Base-by-base conservation (phyloP, 768 basidiomycete species). In the Leccinum broughii region DNA sequence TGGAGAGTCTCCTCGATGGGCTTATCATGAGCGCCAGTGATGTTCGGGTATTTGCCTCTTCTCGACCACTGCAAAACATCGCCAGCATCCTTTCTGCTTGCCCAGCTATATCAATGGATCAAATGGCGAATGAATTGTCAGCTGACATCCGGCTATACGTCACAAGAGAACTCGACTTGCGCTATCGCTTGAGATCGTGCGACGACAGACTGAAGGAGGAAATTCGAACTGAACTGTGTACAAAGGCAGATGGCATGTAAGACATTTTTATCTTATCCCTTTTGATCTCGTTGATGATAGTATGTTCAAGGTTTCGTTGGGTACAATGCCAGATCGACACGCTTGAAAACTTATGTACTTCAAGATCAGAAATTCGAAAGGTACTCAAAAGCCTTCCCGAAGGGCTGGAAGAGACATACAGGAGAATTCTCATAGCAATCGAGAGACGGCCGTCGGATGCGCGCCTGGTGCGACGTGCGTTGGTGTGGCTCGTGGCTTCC, bases 221-320 rank as follows among this genome's bases (percentile, higher is more conserved):
- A 2, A 62, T 71, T 6, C 50, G 14, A 22, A 51, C 17, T 0
- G 7, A 24, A 3, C 22, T 71, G 14, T 60, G 54, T 39, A 28
- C 26, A 2, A 58, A 53, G 20, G 60, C 68, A 8, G 64, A 66
- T 20, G 69, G 69, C n/a, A 70, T 70, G 69, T 70, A 46, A 41
- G 68, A 4, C 5, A 7, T 14, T 1, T 17, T 34, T 6, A 14
- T 41, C 8, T 6, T n/a, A 13, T 10, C 7, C 17, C 6, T 9
- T n/a, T 11, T 17, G 13, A 22, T 6, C 26, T 3, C 14, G 46
- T 49, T 55, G 20, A 64, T 30, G 3, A 11, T 4, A 20, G 8
- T 26, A 9, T 48, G 0, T 8, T n/a, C 10, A 26, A 64, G 63
- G 64, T 64, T 64, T 41, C 55, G 63, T 24, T 64, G 63, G 63